Conservation (phyloP, 2,329 filamentous ascomycete species). For the Colletotrichum chlorophyti region DNA sequence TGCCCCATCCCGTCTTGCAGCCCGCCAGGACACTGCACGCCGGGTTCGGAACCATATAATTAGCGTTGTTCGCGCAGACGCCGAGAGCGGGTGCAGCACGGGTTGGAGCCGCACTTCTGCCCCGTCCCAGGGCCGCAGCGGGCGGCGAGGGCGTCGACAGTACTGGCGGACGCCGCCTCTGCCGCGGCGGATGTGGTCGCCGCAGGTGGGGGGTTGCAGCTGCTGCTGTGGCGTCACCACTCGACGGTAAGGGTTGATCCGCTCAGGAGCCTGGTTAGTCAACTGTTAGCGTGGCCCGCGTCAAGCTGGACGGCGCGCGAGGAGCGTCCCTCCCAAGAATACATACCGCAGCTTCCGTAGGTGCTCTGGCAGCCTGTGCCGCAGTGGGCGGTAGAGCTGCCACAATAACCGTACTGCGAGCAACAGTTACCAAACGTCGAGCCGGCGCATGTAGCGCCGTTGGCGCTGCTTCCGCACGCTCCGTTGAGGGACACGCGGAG, state of each 20-base stretch:
- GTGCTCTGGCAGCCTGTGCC: conserved; percentile 21
- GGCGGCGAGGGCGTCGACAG: neutral
- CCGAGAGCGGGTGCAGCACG: no score
- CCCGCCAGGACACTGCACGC: no score
- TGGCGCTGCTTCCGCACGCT: conserved; percentile 5
- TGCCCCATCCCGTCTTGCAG: conserved; percentile 1
- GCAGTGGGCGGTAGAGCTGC: conserved; percentile 29
- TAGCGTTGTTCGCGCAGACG: no score
- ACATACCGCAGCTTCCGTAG: conserved; percentile 19
- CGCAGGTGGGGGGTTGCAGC: neutral
- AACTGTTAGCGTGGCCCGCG: conserved; percentile 1
- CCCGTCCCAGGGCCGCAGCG: neutral
- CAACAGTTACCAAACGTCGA: conserved; percentile 30
- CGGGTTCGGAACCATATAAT: no score
- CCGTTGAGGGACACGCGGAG: conserved; percentile 19
- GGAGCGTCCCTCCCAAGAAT: neutral
- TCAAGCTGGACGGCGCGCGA: neutral
- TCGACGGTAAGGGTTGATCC: neutral
- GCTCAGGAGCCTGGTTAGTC: neutral
- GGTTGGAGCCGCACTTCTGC: neutral
- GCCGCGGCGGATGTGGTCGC: neutral
- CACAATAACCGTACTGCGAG: conserved; percentile 32
- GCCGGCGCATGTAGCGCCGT: conserved; percentile 8
- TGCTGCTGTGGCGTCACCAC: neutral
- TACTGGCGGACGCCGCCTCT: neutral